Evolutionary conservation across 2,329 filamentous ascomycete genomes (phyloP).

Genomic region (Nothophaeocryptopus gaeumannii): DNA sequence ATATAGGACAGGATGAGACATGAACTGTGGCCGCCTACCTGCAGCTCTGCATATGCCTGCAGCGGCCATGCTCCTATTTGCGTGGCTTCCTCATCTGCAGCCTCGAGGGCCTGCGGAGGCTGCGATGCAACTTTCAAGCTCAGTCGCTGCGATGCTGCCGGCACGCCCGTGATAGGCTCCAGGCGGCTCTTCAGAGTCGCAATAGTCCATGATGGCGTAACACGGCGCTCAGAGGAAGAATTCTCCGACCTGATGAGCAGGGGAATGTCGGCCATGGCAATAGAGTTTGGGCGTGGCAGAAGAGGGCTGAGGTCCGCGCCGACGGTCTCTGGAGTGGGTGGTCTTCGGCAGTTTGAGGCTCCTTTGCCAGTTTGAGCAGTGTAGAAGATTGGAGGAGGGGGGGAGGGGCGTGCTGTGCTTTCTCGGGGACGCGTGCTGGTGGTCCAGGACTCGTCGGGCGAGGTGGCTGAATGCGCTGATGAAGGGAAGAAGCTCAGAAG

Average conservation of each 20-base stretch:
- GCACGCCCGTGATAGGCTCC: conserved; percentile 89
- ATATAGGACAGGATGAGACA: conserved; percentile 17
- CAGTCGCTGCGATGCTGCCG: conserved; percentile 73
- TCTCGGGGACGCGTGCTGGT: background rate
- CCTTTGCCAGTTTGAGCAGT: background rate
- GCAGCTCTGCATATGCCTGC: conserved; percentile 72
- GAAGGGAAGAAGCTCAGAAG: too few relatives aligned
- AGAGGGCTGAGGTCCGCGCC: background rate
- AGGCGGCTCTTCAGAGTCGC: conserved; percentile 79
- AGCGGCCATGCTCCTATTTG: conserved; percentile 65
- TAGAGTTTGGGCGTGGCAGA: conserved; percentile 4
- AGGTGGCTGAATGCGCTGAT: background rate
- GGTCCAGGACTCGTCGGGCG: background rate
- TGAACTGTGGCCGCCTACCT: conserved; percentile 58
- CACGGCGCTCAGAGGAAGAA: conserved; percentile 79
- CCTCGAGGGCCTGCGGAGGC: conserved; percentile 63
- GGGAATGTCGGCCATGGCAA: conserved; percentile 66
- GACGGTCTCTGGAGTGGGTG: background rate
- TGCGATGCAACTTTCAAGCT: conserved; percentile 65
- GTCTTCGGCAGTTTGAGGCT: conserved; percentile 1
- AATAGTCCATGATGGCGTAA: conserved; percentile 90
- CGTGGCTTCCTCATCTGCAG: conserved; percentile 68
- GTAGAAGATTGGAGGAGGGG: background rate
- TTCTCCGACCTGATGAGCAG: conserved; percentile 73
- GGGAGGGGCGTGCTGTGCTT: background rate